Percentiles rank a stretch among this genome's conserved stretches.
phyloP scores from a whole-genome alignment of 78 protist species.

The Monosiga brevicollis region DNA sequence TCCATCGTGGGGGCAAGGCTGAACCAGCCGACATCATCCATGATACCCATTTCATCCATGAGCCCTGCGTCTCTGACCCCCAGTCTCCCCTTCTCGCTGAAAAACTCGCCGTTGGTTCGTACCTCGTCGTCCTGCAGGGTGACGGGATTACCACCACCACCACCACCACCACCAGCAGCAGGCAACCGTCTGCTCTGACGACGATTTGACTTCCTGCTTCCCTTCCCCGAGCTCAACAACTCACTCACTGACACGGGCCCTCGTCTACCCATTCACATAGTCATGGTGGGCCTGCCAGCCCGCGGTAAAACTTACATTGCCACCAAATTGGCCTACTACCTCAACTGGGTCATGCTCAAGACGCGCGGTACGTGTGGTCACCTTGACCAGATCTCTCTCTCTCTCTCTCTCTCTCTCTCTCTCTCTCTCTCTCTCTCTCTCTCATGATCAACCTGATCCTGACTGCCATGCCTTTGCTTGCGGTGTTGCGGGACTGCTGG shows the following conservation, averaged over 20 bases:
- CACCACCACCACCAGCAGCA: background rate
- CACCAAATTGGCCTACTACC: conserved; percentile 51
- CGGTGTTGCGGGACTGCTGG: no score
- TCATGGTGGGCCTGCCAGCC: conserved; percentile 77
- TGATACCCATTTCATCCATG: background rate
- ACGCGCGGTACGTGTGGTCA: background rate
- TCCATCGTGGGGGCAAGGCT: no score
- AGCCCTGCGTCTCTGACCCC: background rate
- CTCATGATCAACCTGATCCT: no score
- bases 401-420: no score
- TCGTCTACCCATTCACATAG: background rate
- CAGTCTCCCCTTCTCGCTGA: background rate
- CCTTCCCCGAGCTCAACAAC: background rate
- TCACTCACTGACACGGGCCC: background rate
- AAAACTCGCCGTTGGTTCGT: no score
- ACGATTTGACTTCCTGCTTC: background rate
- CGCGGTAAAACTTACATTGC: conserved; percentile 67
- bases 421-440: no score
- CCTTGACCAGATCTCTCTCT: no score
- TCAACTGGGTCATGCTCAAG: conserved; percentile 60
- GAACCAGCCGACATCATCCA: no score
- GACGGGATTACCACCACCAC: background rate
- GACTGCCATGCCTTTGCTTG: no score
- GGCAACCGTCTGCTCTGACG: background rate
- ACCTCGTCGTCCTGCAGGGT: no score